Base-by-base conservation (phyloP, 179 eudicot species). In the Beta macrorhiza region DNA sequence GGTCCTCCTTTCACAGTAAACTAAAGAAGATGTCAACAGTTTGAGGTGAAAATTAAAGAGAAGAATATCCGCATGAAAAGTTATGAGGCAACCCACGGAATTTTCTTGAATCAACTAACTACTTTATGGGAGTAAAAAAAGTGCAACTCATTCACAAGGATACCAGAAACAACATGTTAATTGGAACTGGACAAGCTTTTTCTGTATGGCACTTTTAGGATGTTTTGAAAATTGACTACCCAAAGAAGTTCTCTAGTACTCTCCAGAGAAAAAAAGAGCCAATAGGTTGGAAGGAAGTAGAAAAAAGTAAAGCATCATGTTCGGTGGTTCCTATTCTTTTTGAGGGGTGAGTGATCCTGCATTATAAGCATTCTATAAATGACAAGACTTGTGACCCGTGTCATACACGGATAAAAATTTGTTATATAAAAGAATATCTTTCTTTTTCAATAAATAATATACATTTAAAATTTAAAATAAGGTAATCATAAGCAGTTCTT, bases 1-100 rank as follows among this genome's bases (percentile, higher is more conserved):
- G 98, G 98, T 67, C 98, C 98, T 86, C 98, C 98, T 81, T 82
- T 88, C 65, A 93, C 87, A 81, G 89, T 82, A 81, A 95, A 83
- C 95, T 91, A 82, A 57, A 79, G 25, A 79, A 83, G 79, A 72
- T 76, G 64, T 82, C 68, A 72, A 68, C 67, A 71, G 29, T 7
- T 55, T 32, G 32, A 59, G 9, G 59, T 53, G 7, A 63, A 67
- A 2, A 44, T 32, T 44, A n/a, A 15, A 45, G 49, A 20, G 20
- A 73, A 69, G 9, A 5, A 72, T 19, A 12, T 52, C 19, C 76
- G 42, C 4, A 6, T 14, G 52, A 13, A 51, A 51, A 22, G 14
- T 4, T 20, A 11, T 7, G 19, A 65, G 56, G 74, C 74, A 71
- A 20, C 1, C 44, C 7, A 52, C 12, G 51, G 29, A 71, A 4